Conservation (phyloP, 75 land plant species). For the Gnetum montanum region DNA sequence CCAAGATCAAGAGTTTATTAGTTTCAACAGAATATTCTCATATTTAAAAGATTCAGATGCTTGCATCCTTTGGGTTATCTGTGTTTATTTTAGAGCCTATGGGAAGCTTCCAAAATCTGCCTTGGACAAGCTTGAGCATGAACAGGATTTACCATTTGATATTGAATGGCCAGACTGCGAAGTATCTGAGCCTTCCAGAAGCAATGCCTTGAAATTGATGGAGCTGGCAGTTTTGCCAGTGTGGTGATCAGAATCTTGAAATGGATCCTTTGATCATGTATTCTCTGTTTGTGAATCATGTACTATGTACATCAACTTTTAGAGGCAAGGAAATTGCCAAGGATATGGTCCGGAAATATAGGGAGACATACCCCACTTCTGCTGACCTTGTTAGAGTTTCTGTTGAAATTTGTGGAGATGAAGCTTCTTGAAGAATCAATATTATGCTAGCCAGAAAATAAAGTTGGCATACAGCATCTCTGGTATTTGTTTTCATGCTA, state of each 20-base stretch:
- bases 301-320: slow-evolving; percentile 40
- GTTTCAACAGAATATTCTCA: slow-evolving; percentile 24
- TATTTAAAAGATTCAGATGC: slow-evolving; percentile 41
- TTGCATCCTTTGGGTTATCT: slow-evolving; percentile 68
- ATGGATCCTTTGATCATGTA: slow-evolving; percentile 16
- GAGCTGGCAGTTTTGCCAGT: slow-evolving; percentile 17
- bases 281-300: slow-evolving; percentile 46
- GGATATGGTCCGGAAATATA: slow-evolving; percentile 22
- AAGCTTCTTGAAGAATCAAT: slow-evolving; percentile 42
- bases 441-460: slow-evolving; percentile 43
- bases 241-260: not conserved
- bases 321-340: slow-evolving; percentile 23
- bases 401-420: slow-evolving; percentile 17
- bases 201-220: slow-evolving; percentile 29
- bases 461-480: slow-evolving; percentile 54
- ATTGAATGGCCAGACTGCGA: slow-evolving; percentile 52
- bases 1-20: no score
- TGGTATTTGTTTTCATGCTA: slow-evolving; percentile 76
- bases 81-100: slow-evolving; percentile 52
- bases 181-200: slow-evolving; percentile 15
- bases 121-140: slow-evolving; percentile 40
- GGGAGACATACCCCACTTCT: slow-evolving; percentile 42
- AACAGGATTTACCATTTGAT: slow-evolving; percentile 43
- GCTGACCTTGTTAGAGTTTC: slow-evolving; percentile 46
- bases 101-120: slow-evolving; percentile 51